Evolutionary conservation across 257 asterid genomes (phyloP), one percentile per base, ranked within the genome.

Genomic region (Nicotiana attenuata): DNA sequence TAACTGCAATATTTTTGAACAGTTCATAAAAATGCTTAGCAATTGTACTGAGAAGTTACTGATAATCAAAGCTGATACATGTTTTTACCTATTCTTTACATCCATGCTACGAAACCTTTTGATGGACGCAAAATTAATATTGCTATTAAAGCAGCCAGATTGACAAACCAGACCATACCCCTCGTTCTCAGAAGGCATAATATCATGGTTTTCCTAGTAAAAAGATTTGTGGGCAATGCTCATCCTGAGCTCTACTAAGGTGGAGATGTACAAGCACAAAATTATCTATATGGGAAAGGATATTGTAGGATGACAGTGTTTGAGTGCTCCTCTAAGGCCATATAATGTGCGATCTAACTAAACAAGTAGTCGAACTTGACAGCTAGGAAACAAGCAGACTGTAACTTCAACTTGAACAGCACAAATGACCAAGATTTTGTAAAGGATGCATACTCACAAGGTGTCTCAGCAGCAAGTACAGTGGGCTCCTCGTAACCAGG

Each of bases 391-490:
- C 45, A 38, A 38, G 45, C 45, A 38, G 10, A 7, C 45, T 38
- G 45, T 38, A 38, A 38, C 45, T 38, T 38, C 45, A 38, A 38
- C 45, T 38, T 38, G 45, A 38, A 38, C 10, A 38, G 10, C 45
- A 1, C 10, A 38, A 38, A 38, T 7, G 45, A 38, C 45, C 45
- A 38, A 38, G 45, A 38, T 38, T 38, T 38, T 38, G 8, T 38
- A 38, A 38, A 38, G 45, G 45, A 38, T 38, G 9, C 45, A 38
- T 38, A 38, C 45, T 38, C 45, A 38, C 45, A 38, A 63, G 92
- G 96, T 19, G 98, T 93, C 88, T 95, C 98, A 14, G 98, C 89
- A 65, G 98, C 97, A 80, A 95, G 96, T 88, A 93, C 76, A 63
- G 87, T 57, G 35, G 97, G 98, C 68, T 95, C 97, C 88, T 95